phyloP scores from a whole-genome alignment of 78 protist species.

The Dictyostelium discoideum region DNA sequence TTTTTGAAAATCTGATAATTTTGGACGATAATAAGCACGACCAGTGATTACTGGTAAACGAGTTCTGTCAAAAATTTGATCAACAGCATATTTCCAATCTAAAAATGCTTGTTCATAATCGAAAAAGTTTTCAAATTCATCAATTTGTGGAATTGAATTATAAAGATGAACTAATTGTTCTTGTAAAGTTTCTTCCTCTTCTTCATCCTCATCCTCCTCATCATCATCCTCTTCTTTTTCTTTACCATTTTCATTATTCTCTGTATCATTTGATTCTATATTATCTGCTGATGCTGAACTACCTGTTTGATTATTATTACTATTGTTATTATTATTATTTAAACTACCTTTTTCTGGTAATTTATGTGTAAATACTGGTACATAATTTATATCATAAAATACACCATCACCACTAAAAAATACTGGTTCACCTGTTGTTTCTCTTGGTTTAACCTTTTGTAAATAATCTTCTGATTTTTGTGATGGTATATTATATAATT shows the following conservation, averaged over 20 bases:
- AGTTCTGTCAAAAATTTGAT: slow-evolving; percentile 28
- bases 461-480: slow-evolving; percentile 17
- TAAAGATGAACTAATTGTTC: slow-evolving; percentile 38
- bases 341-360: slow-evolving; percentile 4
- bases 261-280: background rate
- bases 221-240: background rate
- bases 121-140: slow-evolving; percentile 63
- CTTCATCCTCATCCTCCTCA: slow-evolving; percentile 27
- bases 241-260: too few relatives aligned
- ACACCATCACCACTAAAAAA: slow-evolving; percentile 58
- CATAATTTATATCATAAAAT: slow-evolving; percentile 68
- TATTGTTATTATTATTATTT: background rate
- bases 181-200: slow-evolving; percentile 27
- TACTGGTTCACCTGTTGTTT: slow-evolving; percentile 50
- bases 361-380: slow-evolving; percentile 48
- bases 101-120: slow-evolving; percentile 72
- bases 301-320: background rate
- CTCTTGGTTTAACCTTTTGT: slow-evolving; percentile 8
- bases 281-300: background rate
- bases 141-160: slow-evolving; percentile 67
- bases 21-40: slow-evolving; percentile 54
- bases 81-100: slow-evolving; percentile 55
- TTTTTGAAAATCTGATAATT: slow-evolving; percentile 14
- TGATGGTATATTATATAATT: slow-evolving; percentile 42
- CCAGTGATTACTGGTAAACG: slow-evolving; percentile 32